Evolutionary conservation across 371 early-diverging fungal species (phyloP).

Genomic region (Rhizopus delemar): DNA sequence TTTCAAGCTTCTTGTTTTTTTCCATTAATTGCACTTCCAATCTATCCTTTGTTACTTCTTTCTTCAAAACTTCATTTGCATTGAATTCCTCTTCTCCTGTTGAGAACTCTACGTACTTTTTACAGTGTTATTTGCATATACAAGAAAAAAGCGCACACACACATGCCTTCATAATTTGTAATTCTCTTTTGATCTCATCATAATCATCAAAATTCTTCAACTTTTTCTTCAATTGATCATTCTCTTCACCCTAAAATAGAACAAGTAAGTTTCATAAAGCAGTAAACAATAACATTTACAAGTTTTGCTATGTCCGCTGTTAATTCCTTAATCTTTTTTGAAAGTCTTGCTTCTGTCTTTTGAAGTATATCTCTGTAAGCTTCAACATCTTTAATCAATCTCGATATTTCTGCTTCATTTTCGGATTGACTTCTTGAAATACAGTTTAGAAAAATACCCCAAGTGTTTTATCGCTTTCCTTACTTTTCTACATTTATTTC

Average conservation of each 20-base stretch:
- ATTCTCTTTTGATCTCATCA: constrained; percentile 81
- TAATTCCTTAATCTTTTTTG: constrained; percentile 56
- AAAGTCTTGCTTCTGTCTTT: constrained; percentile 45
- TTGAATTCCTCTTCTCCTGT: constrained; percentile 52
- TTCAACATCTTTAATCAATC: constrained; percentile 59
- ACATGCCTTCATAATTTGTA: constrained; percentile 80
- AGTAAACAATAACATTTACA: constrained; percentile 18
- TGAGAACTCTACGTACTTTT: constrained; percentile 52
- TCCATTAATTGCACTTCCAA: constrained; percentile 76
- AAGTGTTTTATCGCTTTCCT: neutral
- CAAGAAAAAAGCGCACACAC: neutral
- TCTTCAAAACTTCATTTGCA: constrained; percentile 41
- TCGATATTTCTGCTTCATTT: constrained; percentile 49
- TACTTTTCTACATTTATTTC: constrained; percentile 27
- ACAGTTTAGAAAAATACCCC: neutral
- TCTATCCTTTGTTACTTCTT: constrained; percentile 36
- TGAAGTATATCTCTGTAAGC: constrained; percentile 48
- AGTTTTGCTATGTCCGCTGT: constrained; percentile 45
- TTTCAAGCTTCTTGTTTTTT: constrained; percentile 83
- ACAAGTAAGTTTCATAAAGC: too few relatives aligned
- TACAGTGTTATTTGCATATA: neutral
- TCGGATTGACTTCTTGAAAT: constrained; percentile 8
- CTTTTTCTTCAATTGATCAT: constrained; percentile 50
- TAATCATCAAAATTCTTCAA: constrained; percentile 70
- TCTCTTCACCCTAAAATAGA: constrained; percentile 50